Percentiles rank a stretch among this genome's conserved stretches.
Conservation (phyloP, 2,329 filamentous ascomycete species). For the Pseudopyricularia javanii region DNA sequence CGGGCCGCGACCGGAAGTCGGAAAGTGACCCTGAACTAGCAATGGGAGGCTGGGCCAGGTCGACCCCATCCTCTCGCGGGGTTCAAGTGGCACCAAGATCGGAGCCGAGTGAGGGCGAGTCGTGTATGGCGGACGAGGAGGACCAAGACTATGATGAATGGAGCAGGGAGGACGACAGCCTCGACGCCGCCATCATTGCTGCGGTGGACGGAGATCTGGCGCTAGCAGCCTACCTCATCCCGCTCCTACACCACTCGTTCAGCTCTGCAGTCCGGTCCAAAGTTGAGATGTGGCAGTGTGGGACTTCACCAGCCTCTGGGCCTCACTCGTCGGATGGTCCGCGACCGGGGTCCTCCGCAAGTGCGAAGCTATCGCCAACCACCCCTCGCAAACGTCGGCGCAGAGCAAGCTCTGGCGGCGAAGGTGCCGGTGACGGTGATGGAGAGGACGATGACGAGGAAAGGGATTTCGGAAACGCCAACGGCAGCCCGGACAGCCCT, state of each 20-base stretch:
- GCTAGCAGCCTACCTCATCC: slow-evolving; percentile 12
- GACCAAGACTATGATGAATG: slow-evolving; percentile 10
- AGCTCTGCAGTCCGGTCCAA: slow-evolving; percentile 9
- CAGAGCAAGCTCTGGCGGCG: slow-evolving; percentile 6
- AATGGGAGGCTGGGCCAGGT: not conserved
- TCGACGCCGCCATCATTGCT: slow-evolving; percentile 12
- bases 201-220: slow-evolving; percentile 11
- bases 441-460: slow-evolving; percentile 8
- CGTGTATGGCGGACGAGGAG: slow-evolving; percentile 6
- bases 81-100: not conserved
- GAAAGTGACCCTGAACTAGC: not conserved
- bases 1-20: not conserved
- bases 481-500: not conserved
- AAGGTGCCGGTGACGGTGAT: slow-evolving; percentile 3
- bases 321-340: not conserved
- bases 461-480: not conserved
- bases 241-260: slow-evolving; percentile 10
- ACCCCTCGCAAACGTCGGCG: slow-evolving; percentile 9
- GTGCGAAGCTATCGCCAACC: slow-evolving; percentile 3
- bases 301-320: not conserved
- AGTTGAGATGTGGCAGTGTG: slow-evolving; percentile 12
- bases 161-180: slow-evolving; percentile 11
- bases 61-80: not conserved
- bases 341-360: not conserved
- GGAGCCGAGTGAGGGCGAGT: slow-evolving; percentile 3